Base-by-base conservation (phyloP, 495 filamentous ascomycete genomes). In the Trichoderma virens region DNA sequence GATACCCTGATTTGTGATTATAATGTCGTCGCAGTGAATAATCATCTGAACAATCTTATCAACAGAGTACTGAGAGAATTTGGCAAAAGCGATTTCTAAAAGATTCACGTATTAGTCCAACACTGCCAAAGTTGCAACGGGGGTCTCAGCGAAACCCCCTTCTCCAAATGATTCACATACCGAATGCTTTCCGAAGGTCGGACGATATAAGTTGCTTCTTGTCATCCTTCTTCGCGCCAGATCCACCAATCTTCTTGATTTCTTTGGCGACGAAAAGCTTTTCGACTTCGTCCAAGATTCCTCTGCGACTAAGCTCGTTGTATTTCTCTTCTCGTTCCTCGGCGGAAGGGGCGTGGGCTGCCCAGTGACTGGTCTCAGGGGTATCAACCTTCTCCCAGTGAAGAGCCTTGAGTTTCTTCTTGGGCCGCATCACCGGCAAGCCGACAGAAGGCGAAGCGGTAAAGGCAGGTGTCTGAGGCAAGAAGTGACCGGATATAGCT, bases 371-470 rank as follows among this genome's bases (percentile, higher is more conserved):
- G 41, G 93, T 91, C 72, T 96, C 88, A 18, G 92, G 90, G 61
- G 91, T 82, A 74, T 98, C 94, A 41, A 98, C 90, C 77, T 98
- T 98, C 72, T 98, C 94, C 94, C 94, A 98, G 79, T 98, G 94
- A 66, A 98, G 83, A 39, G 94, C 93, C 84, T 98, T 98, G 70
- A 98, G 90, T 77, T 98, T 98, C 86, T 95, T 97, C 83, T 97
- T 98, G 35, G 95, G 93, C 68, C 93, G 82, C 30, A 90, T 90
- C 67, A 90, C 89, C 32, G 91, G 84, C 70, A 91, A 79, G 47
- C 82, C 78, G 56, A 86, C 77, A 18, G 73, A 70, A 11, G 74
- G 64, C 23, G 70, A 56, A 0, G 75, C 62, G 1, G 67, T 64
- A 62, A 79, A 73, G 18, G 69, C 64, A 6, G 69, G 70, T 63